Conservation (phyloP, 345 rosid species). For the Euphorbia pulcherrima region DNA sequence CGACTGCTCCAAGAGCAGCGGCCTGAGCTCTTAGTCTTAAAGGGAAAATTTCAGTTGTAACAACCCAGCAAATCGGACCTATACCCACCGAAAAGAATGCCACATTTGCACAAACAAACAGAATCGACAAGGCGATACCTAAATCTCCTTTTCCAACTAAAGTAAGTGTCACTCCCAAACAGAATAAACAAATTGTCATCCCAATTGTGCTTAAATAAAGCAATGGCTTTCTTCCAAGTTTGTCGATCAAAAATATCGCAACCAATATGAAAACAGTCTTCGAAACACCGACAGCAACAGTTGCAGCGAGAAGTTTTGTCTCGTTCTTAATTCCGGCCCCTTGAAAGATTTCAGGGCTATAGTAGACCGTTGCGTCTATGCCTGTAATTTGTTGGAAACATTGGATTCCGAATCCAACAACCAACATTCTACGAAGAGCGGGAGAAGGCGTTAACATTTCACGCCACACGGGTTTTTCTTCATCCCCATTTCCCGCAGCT, state of each 20-base stretch:
- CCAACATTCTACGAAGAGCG: constrained; percentile 55
- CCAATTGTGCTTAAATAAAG: constrained; percentile 80
- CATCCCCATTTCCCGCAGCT: constrained; percentile 54
- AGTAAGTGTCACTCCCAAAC: constrained; percentile 52
- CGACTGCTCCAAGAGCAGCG: constrained; percentile 68
- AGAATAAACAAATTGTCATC: constrained; percentile 65
- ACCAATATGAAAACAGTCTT: constrained; percentile 61
- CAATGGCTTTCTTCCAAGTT: constrained; percentile 67
- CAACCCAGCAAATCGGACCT: constrained; percentile 78
- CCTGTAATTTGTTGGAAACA: constrained; percentile 87
- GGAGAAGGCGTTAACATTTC: constrained; percentile 75
- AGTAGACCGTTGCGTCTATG: constrained; percentile 74
- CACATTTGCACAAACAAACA: constrained; percentile 68
- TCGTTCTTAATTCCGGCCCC: constrained; percentile 58
- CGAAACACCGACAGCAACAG: constrained; percentile 70
- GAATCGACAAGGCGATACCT: constrained; percentile 41
- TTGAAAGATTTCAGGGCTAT: constrained; percentile 70
- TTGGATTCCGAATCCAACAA: constrained; percentile 78
- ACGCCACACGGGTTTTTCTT: constrained; percentile 71
- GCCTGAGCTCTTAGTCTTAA: constrained; percentile 76
- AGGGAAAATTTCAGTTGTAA: constrained; percentile 80
- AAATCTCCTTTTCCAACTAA: constrained; percentile 44
- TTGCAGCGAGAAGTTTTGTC: constrained; percentile 60
- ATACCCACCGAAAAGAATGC: constrained; percentile 81
- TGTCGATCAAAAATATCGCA: constrained; percentile 65